Base-by-base conservation (phyloP, 768 basidiomycete genomes). In the Amanita muscaria region DNA sequence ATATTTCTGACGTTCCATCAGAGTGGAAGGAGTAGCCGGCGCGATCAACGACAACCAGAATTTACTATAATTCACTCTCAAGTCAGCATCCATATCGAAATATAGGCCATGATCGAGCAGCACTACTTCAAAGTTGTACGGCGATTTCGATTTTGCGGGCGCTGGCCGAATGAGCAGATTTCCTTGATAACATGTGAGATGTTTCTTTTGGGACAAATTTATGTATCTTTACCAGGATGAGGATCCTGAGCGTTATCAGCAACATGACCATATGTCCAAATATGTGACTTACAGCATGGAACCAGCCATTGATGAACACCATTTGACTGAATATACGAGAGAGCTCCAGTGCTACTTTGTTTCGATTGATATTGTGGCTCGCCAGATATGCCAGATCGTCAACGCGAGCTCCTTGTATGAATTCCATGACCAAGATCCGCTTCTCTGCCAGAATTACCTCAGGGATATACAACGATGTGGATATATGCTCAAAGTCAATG, bases 111-210 rank as follows among this genome's bases (percentile, higher is more conserved):
- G 93, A 57, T 99, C 96, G 49, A 99, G 69, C 1, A 98, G 72
- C 19, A 89, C 92, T 40, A 97, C 86, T 58, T 99, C 96, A 54
- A 98, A 98, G 59, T 97, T 97, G 64, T 88, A 88, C 0, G 89
- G 88, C 7, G 88, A 90, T 46, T 67, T 73, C 1, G 88, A 85
- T 3, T 49, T 51, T 12, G 56, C 51, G 5, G 74, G 72, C 5
- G 83, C 76, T 1, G 85, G 80, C 44, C 96, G 79, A 36, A 99
- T 96, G 22, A 98, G 70, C 19, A 99, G 69, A 60, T 98, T 98
- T 4, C 93, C 93, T 76, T 55, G 35, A 36, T 18, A 32, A 11
- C 6, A 14, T 27, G 44, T 53, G 8, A 53, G 50, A 11, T 14
- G 19, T 9, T 27, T 31, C 29, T 8, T 25, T 18, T 42, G 5